Conservation (phyloP, 805 yeast species). For the Dipodascopsis uninucleata region DNA sequence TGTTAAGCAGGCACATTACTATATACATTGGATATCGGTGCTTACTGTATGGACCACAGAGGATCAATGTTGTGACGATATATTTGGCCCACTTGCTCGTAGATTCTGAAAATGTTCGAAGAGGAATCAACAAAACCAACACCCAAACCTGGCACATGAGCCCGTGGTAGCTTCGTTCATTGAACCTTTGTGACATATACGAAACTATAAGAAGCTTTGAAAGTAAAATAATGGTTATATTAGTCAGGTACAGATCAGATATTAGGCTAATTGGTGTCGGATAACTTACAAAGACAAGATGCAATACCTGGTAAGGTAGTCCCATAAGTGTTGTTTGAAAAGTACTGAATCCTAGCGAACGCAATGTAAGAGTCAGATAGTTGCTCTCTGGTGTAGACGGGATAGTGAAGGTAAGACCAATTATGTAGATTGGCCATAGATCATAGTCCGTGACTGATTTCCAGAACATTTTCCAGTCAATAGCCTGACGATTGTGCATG, state of each 20-base stretch:
- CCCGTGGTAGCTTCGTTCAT: slow-evolving; percentile 13
- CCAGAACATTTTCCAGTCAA: slow-evolving; percentile 42
- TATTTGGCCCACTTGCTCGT: slow-evolving; percentile 10
- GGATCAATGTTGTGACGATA: slow-evolving; percentile 5
- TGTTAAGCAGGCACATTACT: too few species aligned
- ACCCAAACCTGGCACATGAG: slow-evolving; percentile 9
- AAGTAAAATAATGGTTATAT: too few species aligned
- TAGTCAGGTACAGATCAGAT: too few species aligned
- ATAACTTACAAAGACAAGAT: slow-evolving; percentile 29
- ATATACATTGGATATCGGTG: too few species aligned
- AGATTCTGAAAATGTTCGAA: slow-evolving; percentile 11
- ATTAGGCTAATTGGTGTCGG: too few species aligned
- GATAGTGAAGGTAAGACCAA: slow-evolving; percentile 45
- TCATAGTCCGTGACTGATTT: slow-evolving; percentile 47
- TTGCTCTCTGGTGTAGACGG: slow-evolving; percentile 38
- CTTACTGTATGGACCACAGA: slow-evolving; percentile 32
- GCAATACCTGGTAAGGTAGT: slow-evolving; percentile 44
- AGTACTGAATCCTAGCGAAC: slow-evolving; percentile 48
- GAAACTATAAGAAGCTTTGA: slow-evolving; percentile 32
- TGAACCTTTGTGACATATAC: slow-evolving; percentile 7
- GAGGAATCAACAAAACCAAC: slow-evolving; percentile 15
- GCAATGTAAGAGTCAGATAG: slow-evolving; percentile 50
- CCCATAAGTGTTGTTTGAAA: slow-evolving; percentile 49
- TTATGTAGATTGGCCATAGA: slow-evolving; percentile 51
- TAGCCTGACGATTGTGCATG: slow-evolving; percentile 57